Evolutionary conservation across 257 asterid genomes (phyloP).

Genomic region (Dorcoceras hygrometricum): DNA sequence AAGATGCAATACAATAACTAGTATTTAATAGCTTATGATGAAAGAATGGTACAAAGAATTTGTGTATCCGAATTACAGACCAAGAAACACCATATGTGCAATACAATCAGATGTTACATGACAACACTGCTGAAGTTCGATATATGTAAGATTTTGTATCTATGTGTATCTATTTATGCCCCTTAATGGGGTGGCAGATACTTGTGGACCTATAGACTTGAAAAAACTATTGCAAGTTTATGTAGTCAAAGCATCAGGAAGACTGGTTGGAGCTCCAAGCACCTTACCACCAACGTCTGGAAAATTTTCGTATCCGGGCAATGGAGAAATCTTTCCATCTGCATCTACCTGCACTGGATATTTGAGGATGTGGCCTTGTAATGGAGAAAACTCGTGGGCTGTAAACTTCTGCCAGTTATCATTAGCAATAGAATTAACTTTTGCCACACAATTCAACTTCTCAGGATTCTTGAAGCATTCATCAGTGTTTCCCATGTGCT

Average conservation of each 20-base stretch:
- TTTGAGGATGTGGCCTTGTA: conserved; percentile 73
- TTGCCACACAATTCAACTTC: conserved; percentile 43
- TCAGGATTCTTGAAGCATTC: conserved; percentile 49
- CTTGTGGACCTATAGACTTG: conserved; percentile 12
- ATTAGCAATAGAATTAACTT: conserved; percentile 55
- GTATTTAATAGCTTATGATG: conserved; percentile 9
- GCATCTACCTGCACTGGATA: conserved; percentile 48
- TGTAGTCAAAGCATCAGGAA: conserved; percentile 83
- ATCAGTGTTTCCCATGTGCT: conserved; percentile 50
- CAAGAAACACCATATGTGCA: conserved; percentile 11
- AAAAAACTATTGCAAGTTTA: conserved; percentile 22
- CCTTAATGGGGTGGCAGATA: neutral
- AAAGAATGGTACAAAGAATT: conserved; percentile 19
- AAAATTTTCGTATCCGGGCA: conserved; percentile 59
- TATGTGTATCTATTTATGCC: conserved; percentile 8
- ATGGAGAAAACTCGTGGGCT: conserved; percentile 38
- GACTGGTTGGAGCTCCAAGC: conserved; percentile 53
- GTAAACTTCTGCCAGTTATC: conserved; percentile 65
- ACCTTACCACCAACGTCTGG: conserved; percentile 81
- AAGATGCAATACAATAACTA: neutral
- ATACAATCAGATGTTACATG: conserved; percentile 2
- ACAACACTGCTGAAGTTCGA: conserved; percentile 10
- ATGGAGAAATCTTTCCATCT: conserved; percentile 52
- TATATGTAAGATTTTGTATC: neutral
- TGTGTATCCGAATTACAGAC: neutral